Evolutionary conservation across 192 early-diverging fungal genomes (phyloP), one percentile per base, ranked within the genome.

Genomic region (Coemansia sp.): DNA sequence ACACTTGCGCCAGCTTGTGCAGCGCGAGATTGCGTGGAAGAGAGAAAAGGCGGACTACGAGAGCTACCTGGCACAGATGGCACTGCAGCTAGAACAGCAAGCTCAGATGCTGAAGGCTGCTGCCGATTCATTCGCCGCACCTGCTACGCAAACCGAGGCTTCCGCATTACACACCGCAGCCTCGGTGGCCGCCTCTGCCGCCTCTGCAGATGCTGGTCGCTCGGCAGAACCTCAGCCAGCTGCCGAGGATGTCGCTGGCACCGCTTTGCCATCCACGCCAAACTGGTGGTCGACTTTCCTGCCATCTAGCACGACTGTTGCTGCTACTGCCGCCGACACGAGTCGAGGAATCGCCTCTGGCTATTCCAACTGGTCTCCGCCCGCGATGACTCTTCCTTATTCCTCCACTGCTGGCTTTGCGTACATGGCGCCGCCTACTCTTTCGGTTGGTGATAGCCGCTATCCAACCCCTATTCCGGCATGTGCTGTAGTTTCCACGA

Each of bases 271-370:
- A 17, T 11, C 53, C 2, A 43, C 56, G 18, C 46, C 70, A 31
- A 68, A 57, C 57, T 75, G 65, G 71, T 68, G 65, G 71, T 63
- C 71, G 9, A 60, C 65, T 3, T 75, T 75, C 22, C 30, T 75
- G 32, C 71, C 65, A 0, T 25, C 40, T 21, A 46, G 40, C n/a
- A 23, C 51, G 5, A 27, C 40, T 4, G 29, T 35, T 0, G 25
- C 41, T 7, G 29, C 29, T n/a, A 55, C 26, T 1, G 41, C 43
- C 30, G n/a, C 37, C 7, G 53, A 27, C 3, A 29, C 18, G 32
- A 43, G 11, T 55, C 25, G 52, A 8, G 25, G 6, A 25, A 22
- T 23, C 19, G 6, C 40, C 21, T 42, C 22, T 5, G 38, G 43
- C 4, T 36, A 48, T 30, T 41, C 59, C 13, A 72, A 59, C 51